Evolutionary conservation across 257 asterid genomes (phyloP).

Genomic region (Oldenlandia corymbosa): DNA sequence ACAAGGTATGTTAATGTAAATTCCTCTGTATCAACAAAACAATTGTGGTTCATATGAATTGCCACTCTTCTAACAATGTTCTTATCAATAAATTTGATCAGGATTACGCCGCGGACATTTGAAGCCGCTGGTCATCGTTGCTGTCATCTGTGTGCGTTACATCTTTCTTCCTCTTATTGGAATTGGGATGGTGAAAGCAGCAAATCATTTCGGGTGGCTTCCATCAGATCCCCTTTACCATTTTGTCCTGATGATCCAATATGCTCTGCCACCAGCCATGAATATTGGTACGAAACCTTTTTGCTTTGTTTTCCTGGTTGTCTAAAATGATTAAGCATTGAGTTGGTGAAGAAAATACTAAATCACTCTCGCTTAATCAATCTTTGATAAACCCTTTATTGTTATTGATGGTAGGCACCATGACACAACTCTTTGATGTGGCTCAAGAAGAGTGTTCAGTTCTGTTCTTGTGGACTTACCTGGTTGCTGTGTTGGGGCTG

Average conservation of each 20-base stretch:
- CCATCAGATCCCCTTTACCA: slow-evolving; percentile 81
- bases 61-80: not conserved
- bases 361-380: too few relatives aligned
- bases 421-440: slow-evolving; percentile 82
- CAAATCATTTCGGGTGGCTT: slow-evolving; percentile 60
- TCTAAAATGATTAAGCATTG: not conserved
- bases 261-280: slow-evolving; percentile 89
- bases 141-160: slow-evolving; percentile 58
- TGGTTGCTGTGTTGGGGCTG: slow-evolving; percentile 66
- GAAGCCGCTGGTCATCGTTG: slow-evolving; percentile 30
- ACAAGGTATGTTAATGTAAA: slow-evolving; percentile 41
- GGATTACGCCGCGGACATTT: slow-evolving; percentile 57
- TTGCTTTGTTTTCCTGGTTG: not conserved
- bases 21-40: not conserved
- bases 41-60: not conserved
- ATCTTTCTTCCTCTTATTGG: slow-evolving; percentile 65
- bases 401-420: slow-evolving; percentile 46
- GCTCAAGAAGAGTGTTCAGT: slow-evolving; percentile 91
- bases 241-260: slow-evolving; percentile 79
- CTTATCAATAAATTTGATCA: slow-evolving; percentile 21
- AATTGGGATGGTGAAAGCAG: slow-evolving; percentile 57
- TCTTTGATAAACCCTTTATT: too few relatives aligned
- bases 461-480: slow-evolving; percentile 76
- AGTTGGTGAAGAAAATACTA: too few relatives aligned
- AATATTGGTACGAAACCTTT: slow-evolving; percentile 44